phyloP scores from a whole-genome alignment of 2,329 filamentous ascomycete genomes.

The Rhynchosporium secalis region DNA sequence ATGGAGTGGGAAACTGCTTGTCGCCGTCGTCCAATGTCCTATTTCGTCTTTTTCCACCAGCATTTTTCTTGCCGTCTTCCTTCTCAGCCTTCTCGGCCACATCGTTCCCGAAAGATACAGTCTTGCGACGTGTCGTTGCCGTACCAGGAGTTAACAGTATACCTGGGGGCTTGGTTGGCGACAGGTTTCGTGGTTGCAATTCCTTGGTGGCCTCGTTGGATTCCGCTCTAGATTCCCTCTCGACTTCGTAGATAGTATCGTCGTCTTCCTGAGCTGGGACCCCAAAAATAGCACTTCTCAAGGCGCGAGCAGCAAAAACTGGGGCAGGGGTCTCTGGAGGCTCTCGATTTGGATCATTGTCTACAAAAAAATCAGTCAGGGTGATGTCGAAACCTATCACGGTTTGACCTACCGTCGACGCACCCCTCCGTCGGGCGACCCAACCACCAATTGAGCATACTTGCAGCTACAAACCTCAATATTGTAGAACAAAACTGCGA shows the following conservation, averaged over 20 bases:
- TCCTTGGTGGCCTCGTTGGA: constrained; percentile 26
- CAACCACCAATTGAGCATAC: constrained; percentile 41
- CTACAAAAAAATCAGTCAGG: constrained; percentile 23
- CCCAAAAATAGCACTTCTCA: constrained; percentile 65
- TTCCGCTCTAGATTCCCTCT: constrained; percentile 25
- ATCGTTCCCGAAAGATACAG: constrained; percentile 64
- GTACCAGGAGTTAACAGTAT: constrained; percentile 67
- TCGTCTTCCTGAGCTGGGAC: constrained; percentile 49
- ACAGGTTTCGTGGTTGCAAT: constrained; percentile 36
- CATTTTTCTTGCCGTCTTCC: constrained; percentile 26
- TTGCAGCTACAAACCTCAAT: constrained; percentile 11
- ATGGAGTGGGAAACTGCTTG: constrained; percentile 39
- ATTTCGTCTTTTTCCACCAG: constrained; percentile 26
- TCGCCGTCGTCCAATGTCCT: constrained; percentile 37
- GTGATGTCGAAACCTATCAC: not conserved
- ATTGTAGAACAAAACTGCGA: not conserved
- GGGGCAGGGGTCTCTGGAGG: constrained; percentile 65
- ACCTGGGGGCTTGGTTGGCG: constrained; percentile 43
- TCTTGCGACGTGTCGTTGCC: constrained; percentile 59
- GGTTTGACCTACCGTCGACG: constrained; percentile 30
- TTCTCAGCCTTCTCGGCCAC: constrained; percentile 43
- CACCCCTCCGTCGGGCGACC: constrained; percentile 32
- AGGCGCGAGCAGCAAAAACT: constrained; percentile 64
- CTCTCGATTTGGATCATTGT: constrained; percentile 42
- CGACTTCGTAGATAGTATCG: constrained; percentile 38